These are phyloP conservation scores for Clavispora carvajalis DNA, from an alignment of 805 yeast genomes.

Conservation along the genomic window DNA sequence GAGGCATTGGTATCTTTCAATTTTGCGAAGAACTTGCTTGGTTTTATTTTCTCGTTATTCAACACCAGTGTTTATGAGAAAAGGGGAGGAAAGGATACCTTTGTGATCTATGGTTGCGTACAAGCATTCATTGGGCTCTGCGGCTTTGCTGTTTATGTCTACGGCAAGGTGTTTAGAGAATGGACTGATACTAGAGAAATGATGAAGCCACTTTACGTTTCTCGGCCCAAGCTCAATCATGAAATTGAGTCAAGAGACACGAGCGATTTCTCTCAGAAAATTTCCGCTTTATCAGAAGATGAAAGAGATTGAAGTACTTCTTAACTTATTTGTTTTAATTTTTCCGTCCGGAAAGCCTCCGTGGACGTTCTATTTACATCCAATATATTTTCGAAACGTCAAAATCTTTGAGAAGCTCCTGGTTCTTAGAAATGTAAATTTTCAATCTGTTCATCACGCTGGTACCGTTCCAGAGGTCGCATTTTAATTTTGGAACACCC, in stretches of 20 bases:
- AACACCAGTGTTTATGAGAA: constrained; percentile 41
- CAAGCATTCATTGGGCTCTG: constrained; percentile 44
- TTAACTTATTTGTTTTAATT: too few relatives aligned
- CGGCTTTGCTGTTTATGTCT: constrained; percentile 49
- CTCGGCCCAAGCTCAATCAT: neutral
- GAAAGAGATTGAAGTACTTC: too few relatives aligned
- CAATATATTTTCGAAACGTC: constrained; percentile 4
- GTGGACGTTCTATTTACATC: neutral
- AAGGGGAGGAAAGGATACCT: constrained; percentile 42
- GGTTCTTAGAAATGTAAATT: constrained; percentile 26
- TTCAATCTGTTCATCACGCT: constrained; percentile 41
- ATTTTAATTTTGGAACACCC: constrained; percentile 55
- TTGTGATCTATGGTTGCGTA: constrained; percentile 47
- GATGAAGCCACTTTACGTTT: constrained; percentile 30
- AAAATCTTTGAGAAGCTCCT: constrained; percentile 2
- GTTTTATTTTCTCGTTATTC: constrained; percentile 53
- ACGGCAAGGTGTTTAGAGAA: constrained; percentile 46
- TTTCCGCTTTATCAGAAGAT: neutral
- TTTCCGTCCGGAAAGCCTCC: too few relatives aligned
- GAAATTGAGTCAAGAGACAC: neutral
- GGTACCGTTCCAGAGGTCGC: constrained; percentile 58
- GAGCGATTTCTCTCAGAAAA: neutral
- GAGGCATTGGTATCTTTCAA: constrained; percentile 56
- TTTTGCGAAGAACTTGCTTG: constrained; percentile 48
- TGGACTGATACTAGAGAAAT: constrained; percentile 48